These are phyloP conservation scores for Podospora didyma DNA, from an alignment of 495 filamentous ascomycete genomes.

Conservation along the genomic window DNA sequence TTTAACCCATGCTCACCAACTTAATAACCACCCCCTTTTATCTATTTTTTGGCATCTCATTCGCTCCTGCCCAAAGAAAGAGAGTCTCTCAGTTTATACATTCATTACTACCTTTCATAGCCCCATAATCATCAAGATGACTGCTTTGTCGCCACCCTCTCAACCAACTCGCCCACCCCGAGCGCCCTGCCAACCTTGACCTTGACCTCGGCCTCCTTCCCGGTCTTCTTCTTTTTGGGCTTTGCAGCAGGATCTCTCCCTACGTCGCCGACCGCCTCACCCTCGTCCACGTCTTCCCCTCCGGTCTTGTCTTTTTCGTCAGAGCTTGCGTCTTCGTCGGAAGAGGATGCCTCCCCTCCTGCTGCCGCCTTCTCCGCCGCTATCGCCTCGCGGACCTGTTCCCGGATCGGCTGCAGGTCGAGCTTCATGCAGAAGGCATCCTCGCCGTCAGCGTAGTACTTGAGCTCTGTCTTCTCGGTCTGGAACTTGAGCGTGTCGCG, in stretches of 20 bases:
- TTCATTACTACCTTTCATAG: too few relatives aligned
- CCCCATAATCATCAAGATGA: neutral
- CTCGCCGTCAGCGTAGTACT: slow-evolving; percentile 98
- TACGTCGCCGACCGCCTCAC: slow-evolving; percentile 41
- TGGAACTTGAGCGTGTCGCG: slow-evolving; percentile 89
- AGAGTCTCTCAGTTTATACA: too few relatives aligned
- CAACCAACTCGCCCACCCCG: slow-evolving; percentile 81
- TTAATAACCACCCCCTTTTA: too few relatives aligned
- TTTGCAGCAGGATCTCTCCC: slow-evolving; percentile 32
- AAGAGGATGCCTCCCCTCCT: slow-evolving; percentile 19
- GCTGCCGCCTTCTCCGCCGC: slow-evolving; percentile 29
- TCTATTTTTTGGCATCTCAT: too few relatives aligned
- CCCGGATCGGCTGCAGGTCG: slow-evolving; percentile 63
- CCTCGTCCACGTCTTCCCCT: slow-evolving; percentile 32
- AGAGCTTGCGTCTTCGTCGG: too few relatives aligned
- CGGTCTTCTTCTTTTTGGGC: slow-evolving; percentile 20
- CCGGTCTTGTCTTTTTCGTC: slow-evolving; percentile 11
- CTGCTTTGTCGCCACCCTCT: slow-evolving; percentile 65
- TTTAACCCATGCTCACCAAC: too few relatives aligned
- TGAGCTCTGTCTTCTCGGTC: slow-evolving; percentile 81
- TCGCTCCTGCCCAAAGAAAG: too few relatives aligned
- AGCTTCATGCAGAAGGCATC: slow-evolving; percentile 93
- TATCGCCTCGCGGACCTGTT: slow-evolving; percentile 39
- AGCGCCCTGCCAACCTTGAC: slow-evolving; percentile 78
- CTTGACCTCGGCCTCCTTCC: slow-evolving; percentile 35